Evolutionary conservation across 441 rosid species (phyloP).

Genomic region (Gossypium davidsonii): DNA sequence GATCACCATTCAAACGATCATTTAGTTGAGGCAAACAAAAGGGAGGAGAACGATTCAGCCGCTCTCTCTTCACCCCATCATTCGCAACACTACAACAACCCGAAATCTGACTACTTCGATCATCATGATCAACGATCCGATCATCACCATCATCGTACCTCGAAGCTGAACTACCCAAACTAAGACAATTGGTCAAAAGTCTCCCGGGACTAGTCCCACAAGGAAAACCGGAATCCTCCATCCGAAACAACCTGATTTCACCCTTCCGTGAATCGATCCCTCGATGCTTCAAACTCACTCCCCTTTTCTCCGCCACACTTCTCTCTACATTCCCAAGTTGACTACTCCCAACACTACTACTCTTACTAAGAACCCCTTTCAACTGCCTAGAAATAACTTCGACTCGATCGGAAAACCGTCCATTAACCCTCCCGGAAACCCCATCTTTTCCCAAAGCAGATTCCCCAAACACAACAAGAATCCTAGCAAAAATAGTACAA

Average conservation of each 20-base stretch:
- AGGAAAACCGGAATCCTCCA: conserved; percentile 66
- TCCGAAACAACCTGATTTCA: conserved; percentile 35
- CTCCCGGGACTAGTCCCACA: conserved; percentile 80
- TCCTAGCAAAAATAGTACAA: conserved; percentile 75
- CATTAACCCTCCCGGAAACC: conserved; percentile 18
- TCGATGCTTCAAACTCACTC: conserved; percentile 28
- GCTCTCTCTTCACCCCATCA: conserved; percentile 33
- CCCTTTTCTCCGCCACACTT: conserved; percentile 24
- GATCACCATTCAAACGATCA: conserved; percentile 33
- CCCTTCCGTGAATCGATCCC: conserved; percentile 34
- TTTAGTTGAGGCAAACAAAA: conserved; percentile 20
- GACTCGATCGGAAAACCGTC: conserved; percentile 15
- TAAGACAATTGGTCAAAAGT: conserved; percentile 78
- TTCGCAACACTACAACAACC: conserved; percentile 31
- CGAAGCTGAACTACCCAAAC: conserved; percentile 60
- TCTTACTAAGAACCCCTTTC: conserved; percentile 48
- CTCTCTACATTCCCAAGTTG: conserved; percentile 36
- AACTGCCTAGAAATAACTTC: conserved; percentile 31
- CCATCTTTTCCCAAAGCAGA: conserved; percentile 33
- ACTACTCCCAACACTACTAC: conserved; percentile 23
- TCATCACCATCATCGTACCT: conserved; percentile 39
- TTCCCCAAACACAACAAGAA: conserved; percentile 61
- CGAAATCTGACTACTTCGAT: conserved; percentile 41
- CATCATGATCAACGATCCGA: conserved; percentile 29
- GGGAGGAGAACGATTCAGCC: conserved; percentile 22